Conservation (phyloP, 208 protist genomes). For the Trypanosoma boissoni region DNA sequence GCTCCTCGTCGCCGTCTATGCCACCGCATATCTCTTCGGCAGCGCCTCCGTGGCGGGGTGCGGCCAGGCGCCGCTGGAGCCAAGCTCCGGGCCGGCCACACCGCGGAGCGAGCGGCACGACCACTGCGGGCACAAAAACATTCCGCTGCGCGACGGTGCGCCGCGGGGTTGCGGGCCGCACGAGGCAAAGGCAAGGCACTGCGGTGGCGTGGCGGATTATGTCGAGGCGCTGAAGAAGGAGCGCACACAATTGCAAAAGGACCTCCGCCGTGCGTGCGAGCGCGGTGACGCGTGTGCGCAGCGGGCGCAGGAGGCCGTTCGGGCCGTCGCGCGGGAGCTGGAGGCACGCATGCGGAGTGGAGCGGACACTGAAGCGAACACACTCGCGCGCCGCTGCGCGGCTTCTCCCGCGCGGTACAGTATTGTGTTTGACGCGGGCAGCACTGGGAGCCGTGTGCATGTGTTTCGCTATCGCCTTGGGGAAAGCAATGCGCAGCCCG, state of each 20-base stretch:
- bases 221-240: too few species aligned
- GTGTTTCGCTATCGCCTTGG: slow-evolving; percentile 57
- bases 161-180: background rate
- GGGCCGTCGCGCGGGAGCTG: too few species aligned
- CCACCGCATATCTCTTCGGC: slow-evolving; percentile 11
- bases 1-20: background rate
- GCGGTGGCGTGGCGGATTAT: too few species aligned
- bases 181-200: too few species aligned
- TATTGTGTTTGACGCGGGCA: slow-evolving; percentile 67
- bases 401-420: slow-evolving; percentile 2
- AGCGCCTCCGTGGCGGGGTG: background rate
- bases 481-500: background rate
- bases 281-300: slow-evolving; percentile 1
- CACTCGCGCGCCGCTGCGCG: background rate
- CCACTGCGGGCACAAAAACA: background rate
- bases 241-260: background rate
- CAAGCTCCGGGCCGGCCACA: background rate
- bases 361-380: too few species aligned
- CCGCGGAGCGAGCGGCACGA: background rate
- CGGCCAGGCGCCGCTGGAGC: slow-evolving; percentile 5
- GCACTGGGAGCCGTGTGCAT: slow-evolving; percentile 83
- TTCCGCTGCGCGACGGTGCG: slow-evolving; percentile 5
- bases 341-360: too few species aligned
- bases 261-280: background rate
- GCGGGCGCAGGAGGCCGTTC: background rate